Base-by-base conservation (phyloP, 257 asterid species). In the Nicotiana knightiana region DNA sequence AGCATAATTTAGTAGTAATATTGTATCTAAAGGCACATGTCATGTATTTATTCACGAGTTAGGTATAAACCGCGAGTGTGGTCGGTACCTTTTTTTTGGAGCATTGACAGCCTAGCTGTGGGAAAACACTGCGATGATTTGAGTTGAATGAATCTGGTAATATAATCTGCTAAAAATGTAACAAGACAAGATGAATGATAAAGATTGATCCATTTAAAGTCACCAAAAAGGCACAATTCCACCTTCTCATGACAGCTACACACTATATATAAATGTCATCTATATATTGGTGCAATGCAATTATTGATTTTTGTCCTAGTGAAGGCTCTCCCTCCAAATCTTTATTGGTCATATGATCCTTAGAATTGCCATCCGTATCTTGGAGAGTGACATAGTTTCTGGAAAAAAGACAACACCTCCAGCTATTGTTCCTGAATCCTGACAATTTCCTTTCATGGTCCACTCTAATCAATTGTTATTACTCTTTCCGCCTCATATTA, bases 221-320 rank as follows among this genome's bases (percentile, higher is more conserved):
- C 73, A 86, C 86, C 90, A 70, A 51, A 68, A 71, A 71, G 24
- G 79, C 17, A 24, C 61, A 71, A 24, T 46, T 24, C 91, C 90
- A 88, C 90, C 55, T 77, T 85, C 85, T 79, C 53, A 59, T 88
- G 92, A 87, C 91, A 91, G 92, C 91, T 88, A 81, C 88, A 65
- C 79, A 48, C 79, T 48, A 73, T 73, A 73, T 48, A 73, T 73
- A 73, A 48, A 73, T 73, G 43, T 48, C 79, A 73, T 46, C 1
- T 17, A 43, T 71, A 26, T 46, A 83, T 82, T 43, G 48, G 48
- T 43, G 48, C 48, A 43, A 43, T 43, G 48, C 89, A 90, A 91
- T 91, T 82, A 90, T 91, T 94, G 89, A 88, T 83, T 80, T 82
- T 86, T 81, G 83, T 84, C 82, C 62, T 58, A 81, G 18, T 16